Percentiles rank a stretch among this genome's conserved stretches.
Evolutionary conservation across 164 flowering plant species (phyloP).

Genomic region (Brasenia schreberi): DNA sequence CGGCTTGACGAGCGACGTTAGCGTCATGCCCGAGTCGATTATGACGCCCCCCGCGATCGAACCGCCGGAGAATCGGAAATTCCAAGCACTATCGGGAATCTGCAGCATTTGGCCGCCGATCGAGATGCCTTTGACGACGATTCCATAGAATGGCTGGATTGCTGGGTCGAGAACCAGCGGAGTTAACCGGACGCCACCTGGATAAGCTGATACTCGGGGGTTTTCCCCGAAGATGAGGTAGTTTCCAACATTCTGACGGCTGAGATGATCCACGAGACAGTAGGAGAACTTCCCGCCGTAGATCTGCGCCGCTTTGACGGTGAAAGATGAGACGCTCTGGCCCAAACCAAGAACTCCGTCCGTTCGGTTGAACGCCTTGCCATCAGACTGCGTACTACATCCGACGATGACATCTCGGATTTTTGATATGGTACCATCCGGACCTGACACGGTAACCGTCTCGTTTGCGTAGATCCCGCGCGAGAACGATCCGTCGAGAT

Average conservation of each 20-base stretch:
- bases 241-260: slow-evolving; percentile 32
- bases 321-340: slow-evolving; percentile 28
- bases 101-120: slow-evolving; percentile 21
- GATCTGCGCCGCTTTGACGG: slow-evolving; percentile 14
- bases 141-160: slow-evolving; percentile 27
- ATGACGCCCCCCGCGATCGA: slow-evolving; percentile 35
- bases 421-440: slow-evolving; percentile 20
- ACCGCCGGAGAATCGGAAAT: slow-evolving; percentile 4
- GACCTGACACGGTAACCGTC: slow-evolving; percentile 17
- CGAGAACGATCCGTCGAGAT: slow-evolving; percentile 36
- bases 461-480: slow-evolving; percentile 56
- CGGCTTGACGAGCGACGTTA: slow-evolving; percentile 31
- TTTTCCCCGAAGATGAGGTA: slow-evolving; percentile 36
- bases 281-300: slow-evolving; percentile 57
- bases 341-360: slow-evolving; percentile 72
- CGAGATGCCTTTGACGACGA: slow-evolving; percentile 42
- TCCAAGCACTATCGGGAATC: slow-evolving; percentile 37
- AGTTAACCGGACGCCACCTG: slow-evolving; percentile 18
- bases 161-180: slow-evolving; percentile 18
- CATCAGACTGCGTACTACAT: slow-evolving; percentile 27
- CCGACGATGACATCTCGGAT: slow-evolving; percentile 35
- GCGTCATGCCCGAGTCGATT: slow-evolving; percentile 57
- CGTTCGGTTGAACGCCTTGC: slow-evolving; percentile 20
- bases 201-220: not conserved
- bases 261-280: slow-evolving; percentile 63